phyloP scores from a whole-genome alignment of 169 alveolate genomes.

The Miamiensis avidus region DNA sequence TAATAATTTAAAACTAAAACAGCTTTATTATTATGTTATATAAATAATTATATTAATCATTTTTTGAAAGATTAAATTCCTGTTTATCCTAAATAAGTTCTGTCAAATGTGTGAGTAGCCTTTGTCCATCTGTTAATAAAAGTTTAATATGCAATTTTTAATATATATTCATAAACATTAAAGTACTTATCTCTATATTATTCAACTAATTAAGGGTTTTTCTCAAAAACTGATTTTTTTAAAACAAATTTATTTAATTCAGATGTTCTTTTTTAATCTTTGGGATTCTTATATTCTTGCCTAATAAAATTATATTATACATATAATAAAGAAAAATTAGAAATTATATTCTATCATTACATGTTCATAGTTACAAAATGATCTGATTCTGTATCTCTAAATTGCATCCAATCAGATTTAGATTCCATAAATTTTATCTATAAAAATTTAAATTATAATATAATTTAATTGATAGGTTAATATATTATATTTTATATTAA shows the following conservation, averaged over 20 bases:
- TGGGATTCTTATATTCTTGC: neutral
- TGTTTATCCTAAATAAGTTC: neutral
- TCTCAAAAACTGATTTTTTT: neutral
- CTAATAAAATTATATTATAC: neutral
- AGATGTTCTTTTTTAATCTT: neutral
- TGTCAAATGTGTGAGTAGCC: neutral
- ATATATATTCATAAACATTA: no score
- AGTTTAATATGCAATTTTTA: neutral
- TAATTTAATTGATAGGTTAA: no score
- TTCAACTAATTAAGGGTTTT: neutral
- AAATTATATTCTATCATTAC: neutral
- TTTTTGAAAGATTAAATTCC: no score
- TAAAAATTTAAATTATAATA: no score
- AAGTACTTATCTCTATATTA: neutral
- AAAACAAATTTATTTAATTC: neutral
- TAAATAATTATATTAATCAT: no score
- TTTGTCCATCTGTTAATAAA: neutral
- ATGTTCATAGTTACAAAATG: neutral
- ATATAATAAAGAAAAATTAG: no score
- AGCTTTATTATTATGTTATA: no score
- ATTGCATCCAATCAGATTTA: neutral
- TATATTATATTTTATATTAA: no score
- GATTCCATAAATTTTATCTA: neutral
- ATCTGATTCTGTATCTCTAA: neutral
- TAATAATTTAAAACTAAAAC: no score